Percentiles rank a stretch among this genome's conserved stretches.
These are phyloP conservation scores for Myrmaecium sp. DNA, from an alignment of 2,329 filamentous ascomycete species.

Conservation along the genomic window DNA sequence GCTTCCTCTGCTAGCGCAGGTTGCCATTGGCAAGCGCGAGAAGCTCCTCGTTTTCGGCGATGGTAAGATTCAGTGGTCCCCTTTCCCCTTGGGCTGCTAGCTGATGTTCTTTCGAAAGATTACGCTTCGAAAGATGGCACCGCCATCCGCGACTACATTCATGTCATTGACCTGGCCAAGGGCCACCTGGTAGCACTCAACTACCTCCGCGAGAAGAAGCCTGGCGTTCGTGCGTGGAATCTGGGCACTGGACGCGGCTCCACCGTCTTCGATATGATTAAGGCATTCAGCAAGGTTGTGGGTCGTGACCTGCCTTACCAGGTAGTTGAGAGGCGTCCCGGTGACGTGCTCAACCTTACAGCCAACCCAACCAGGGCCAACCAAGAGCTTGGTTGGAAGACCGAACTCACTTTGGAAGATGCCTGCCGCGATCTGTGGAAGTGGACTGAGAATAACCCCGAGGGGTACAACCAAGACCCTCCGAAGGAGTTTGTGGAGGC, in stretches of 20 bases:
- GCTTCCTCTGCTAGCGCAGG: slow-evolving; percentile 82
- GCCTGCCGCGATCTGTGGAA: slow-evolving; percentile 90
- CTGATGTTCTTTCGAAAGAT: slow-evolving; percentile 36
- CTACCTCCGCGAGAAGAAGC: slow-evolving; percentile 67
- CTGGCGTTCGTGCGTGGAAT: slow-evolving; percentile 92
- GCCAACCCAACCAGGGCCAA: slow-evolving; percentile 81
- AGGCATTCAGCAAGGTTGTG: slow-evolving; percentile 76
- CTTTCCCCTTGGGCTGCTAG: background rate
- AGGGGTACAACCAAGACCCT: slow-evolving; percentile 86
- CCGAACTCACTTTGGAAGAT: slow-evolving; percentile 75
- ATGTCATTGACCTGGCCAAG: slow-evolving; percentile 75
- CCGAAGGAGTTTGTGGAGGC: slow-evolving; percentile 60
- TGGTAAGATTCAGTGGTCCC: slow-evolving; percentile 37
- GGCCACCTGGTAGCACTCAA: slow-evolving; percentile 82
- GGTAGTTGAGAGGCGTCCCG: slow-evolving; percentile 63
- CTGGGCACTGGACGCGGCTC: slow-evolving; percentile 84
- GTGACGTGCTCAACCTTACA: slow-evolving; percentile 88
- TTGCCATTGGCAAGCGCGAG: slow-evolving; percentile 85
- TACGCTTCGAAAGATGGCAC: slow-evolving; percentile 83
- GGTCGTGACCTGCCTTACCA: slow-evolving; percentile 77
- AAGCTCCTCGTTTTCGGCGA: slow-evolving; percentile 92
- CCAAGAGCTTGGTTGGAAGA: slow-evolving; percentile 81
- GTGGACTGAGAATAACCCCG: slow-evolving; percentile 94
- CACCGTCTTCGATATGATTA: slow-evolving; percentile 95
- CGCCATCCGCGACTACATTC: slow-evolving; percentile 94